A percentile compares a stretch with the other conserved stretches of the same genome.
Conservation (phyloP, 2,329 filamentous ascomycete genomes). For the Aaosphaeria pasadenensis region DNA sequence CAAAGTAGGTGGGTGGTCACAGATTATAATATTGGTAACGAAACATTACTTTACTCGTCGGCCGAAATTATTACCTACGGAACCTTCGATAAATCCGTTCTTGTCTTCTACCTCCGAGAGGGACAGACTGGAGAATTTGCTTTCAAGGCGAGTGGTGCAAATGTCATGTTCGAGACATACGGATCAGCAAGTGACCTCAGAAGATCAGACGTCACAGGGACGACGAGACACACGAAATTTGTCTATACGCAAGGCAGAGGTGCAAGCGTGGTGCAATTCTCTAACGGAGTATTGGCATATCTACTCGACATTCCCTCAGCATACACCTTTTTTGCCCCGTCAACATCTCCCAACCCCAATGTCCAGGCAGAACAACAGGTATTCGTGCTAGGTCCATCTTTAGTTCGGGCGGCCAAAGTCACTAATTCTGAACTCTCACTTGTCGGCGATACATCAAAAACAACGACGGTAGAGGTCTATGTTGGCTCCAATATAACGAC, state of each 20-base stretch:
- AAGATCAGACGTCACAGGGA: slow-evolving; percentile 15
- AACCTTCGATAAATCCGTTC: slow-evolving; percentile 45
- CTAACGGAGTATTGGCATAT: slow-evolving; percentile 50
- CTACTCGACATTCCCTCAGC: slow-evolving; percentile 53
- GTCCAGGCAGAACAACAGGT: slow-evolving; percentile 46
- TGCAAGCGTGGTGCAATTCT: slow-evolving; percentile 47
- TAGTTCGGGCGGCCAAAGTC: slow-evolving; percentile 40
- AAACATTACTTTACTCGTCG: slow-evolving; percentile 51
- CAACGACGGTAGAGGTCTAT: slow-evolving; percentile 43
- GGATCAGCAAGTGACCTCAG: slow-evolving; percentile 38
- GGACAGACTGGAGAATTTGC: slow-evolving; percentile 52
- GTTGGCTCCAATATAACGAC: slow-evolving; percentile 15
- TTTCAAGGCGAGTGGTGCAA: slow-evolving; percentile 41
- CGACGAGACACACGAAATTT: slow-evolving; percentile 26
- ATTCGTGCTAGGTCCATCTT: slow-evolving; percentile 26
- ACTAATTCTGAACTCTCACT: slow-evolving; percentile 43
- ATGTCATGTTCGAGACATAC: slow-evolving; percentile 40
- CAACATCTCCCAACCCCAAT: slow-evolving; percentile 46
- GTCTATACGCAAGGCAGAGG: slow-evolving; percentile 49
- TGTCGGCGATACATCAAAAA: slow-evolving; percentile 44
- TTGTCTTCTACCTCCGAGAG: slow-evolving; percentile 50
- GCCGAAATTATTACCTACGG: slow-evolving; percentile 52
- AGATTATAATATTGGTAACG: slow-evolving; percentile 49
- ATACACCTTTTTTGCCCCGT: slow-evolving; percentile 57
- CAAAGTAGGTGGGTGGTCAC: slow-evolving; percentile 56